Base-by-base conservation (phyloP, 2,329 filamentous ascomycete genomes). In the Sporothrix brunneoviolacea region DNA sequence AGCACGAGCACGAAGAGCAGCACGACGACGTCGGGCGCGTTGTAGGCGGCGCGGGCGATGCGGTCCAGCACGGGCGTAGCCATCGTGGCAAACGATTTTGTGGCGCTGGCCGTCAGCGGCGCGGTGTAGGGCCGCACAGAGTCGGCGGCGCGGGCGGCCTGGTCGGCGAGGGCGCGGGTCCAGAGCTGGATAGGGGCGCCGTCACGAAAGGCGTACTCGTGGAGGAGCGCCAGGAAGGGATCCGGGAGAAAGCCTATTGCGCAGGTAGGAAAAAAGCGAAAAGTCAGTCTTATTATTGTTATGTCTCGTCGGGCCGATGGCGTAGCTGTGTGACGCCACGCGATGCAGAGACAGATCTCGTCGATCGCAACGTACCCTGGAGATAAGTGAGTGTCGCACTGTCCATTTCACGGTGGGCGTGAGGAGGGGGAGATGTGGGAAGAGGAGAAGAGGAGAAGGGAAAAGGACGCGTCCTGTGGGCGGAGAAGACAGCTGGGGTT, bases 1-100 rank as follows among this genome's bases (percentile, higher is more conserved):
- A 83, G 60, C 13, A 73, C 70, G 46, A 84, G 67, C 9, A 76
- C 70, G 41, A 76, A 65, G 50, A 75, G 64, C 12, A 72, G 61
- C 8, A 72, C 61, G 13, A 72, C 67, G 18, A 71, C 28, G 61
- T 72, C 70, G 21, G 72, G 70, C 18, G 68, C 66, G 51, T 68
- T 61, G 55, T 68, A 62, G 16, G 68, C 54, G 24, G 65, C 58
- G 32, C 67, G 60, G 41, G 66, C 62, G 12, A 66, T 58, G 44
- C 67, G 67, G 60, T 76, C 70, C 36, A 50, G 53, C 13, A 73
- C 45, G 3, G 75, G 73, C 50, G 67, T 63, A 28, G 76, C 44
- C 50, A 75, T 46, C 8, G 73, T 73, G n/a, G 63, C 61, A 12
- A 72, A 18, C 12, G 43, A 22, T 15, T 35, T 12, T 8, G 45